Conservation (phyloP, 495 filamentous ascomycete species). For the Penicillium bovifimosum region DNA sequence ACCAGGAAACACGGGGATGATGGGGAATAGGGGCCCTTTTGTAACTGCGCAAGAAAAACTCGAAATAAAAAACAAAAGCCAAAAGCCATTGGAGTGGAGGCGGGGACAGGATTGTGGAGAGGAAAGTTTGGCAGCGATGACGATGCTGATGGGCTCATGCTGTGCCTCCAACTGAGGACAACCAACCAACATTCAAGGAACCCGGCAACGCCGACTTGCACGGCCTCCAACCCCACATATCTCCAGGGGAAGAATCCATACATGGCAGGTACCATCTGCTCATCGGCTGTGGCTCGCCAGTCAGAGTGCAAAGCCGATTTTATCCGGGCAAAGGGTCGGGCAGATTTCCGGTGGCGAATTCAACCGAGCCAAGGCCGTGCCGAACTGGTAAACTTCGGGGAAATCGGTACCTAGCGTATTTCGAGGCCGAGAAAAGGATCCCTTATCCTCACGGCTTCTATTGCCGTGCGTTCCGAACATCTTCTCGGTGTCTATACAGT, state of each 20-base stretch:
- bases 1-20: not conserved
- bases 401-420: not conserved
- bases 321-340: conserved; percentile 9
- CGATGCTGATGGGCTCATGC: conserved; percentile 5
- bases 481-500: too few species aligned
- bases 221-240: conserved; percentile 11
- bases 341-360: conserved; percentile 10
- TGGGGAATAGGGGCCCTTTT: conserved; percentile 18
- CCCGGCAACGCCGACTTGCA: conserved; percentile 18
- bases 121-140: conserved; percentile 8
- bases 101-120: conserved; percentile 24
- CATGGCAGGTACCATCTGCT: conserved; percentile 12
- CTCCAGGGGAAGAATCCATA: conserved; percentile 12
- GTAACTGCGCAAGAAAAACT: conserved; percentile 8
- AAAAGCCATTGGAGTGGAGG: not conserved
- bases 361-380: not conserved
- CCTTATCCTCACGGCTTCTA: too few species aligned
- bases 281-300: conserved; percentile 22
- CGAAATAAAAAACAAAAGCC: not conserved
- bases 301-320: conserved; percentile 16
- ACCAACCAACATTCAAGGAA: conserved; percentile 1
- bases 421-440: conserved; percentile 5
- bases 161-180: not conserved
- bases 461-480: too few species aligned
- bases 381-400: conserved; percentile 13